phyloP scores from a whole-genome alignment of 202 grass and related monocot genomes.

The Brachypodium distachyon region DNA sequence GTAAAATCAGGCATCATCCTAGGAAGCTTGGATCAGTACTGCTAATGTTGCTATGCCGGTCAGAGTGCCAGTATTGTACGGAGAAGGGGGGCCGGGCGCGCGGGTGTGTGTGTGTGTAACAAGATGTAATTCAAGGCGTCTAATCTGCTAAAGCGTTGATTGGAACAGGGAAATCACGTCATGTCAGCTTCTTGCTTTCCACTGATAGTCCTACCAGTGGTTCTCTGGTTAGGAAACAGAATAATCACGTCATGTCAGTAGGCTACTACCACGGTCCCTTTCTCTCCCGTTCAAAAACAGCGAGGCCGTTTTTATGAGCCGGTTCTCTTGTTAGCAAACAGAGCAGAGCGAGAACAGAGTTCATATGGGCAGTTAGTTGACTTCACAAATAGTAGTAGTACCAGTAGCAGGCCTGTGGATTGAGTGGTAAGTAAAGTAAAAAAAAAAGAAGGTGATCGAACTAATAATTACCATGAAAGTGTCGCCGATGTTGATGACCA shows the following conservation, averaged over 20 bases:
- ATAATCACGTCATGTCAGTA: background rate
- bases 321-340: background rate
- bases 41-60: background rate
- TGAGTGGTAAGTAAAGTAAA: too few species aligned
- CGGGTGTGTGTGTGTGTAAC: background rate
- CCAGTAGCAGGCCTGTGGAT: too few species aligned
- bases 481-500: slow-evolving; percentile 95
- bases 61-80: too few species aligned
- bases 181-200: background rate
- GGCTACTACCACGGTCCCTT: background rate
- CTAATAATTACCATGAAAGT: slow-evolving; percentile 73
- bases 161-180: background rate
- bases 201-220: background rate
- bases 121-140: background rate
- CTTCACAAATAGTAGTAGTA: too few species aligned
- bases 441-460: background rate
- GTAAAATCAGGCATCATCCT: background rate
- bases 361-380: background rate
- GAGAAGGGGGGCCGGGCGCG: background rate
- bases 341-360: background rate
- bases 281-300: background rate
- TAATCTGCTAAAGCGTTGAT: background rate
- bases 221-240: slow-evolving; percentile 2
- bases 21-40: background rate
- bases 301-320: background rate